Percentiles rank a stretch among this genome's conserved stretches.
These are phyloP conservation scores for Globisporangium perplexum DNA, from an alignment of 352 stramenopile species.

Conservation along the genomic window DNA sequence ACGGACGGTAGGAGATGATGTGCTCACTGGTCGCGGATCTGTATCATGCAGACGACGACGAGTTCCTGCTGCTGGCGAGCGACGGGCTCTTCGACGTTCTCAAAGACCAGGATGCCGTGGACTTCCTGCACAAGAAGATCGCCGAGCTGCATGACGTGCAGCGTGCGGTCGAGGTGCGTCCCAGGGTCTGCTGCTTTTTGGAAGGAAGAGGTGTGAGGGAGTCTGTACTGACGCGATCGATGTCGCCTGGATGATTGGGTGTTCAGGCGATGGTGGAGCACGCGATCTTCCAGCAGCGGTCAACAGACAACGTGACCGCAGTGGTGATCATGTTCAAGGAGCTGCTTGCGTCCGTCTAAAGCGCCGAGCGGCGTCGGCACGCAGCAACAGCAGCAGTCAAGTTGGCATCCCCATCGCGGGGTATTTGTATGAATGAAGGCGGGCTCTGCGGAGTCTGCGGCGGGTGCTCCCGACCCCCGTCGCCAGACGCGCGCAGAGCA, in stretches of 20 bases:
- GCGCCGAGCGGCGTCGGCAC: too few species aligned
- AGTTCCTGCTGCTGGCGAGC: slow-evolving; percentile 77
- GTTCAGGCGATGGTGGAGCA: slow-evolving; percentile 65
- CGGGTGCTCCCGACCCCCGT: neutral
- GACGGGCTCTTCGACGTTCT: slow-evolving; percentile 82
- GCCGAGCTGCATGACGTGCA: slow-evolving; percentile 65
- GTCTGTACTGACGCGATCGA: slow-evolving; percentile 2
- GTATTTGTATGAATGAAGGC: neutral
- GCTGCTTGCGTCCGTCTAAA: slow-evolving; percentile 13
- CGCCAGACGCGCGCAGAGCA: neutral
- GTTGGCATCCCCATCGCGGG: neutral
- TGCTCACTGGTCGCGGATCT: neutral
- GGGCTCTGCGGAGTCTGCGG: neutral
- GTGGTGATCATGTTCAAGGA: slow-evolving; percentile 84
- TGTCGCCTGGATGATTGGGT: neutral
- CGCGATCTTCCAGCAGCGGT: slow-evolving; percentile 80
- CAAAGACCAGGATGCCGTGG: slow-evolving; percentile 77
- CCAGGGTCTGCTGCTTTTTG: neutral
- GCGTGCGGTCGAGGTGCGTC: slow-evolving; percentile 61
- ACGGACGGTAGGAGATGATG: neutral
- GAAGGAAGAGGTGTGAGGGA: too few species aligned
- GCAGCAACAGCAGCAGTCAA: neutral
- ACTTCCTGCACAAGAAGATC: slow-evolving; percentile 73
- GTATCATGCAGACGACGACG: slow-evolving; percentile 44
- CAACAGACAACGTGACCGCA: slow-evolving; percentile 82